Conservation (phyloP, 2,329 filamentous ascomycete species). For the Monosporascus sp. region DNA sequence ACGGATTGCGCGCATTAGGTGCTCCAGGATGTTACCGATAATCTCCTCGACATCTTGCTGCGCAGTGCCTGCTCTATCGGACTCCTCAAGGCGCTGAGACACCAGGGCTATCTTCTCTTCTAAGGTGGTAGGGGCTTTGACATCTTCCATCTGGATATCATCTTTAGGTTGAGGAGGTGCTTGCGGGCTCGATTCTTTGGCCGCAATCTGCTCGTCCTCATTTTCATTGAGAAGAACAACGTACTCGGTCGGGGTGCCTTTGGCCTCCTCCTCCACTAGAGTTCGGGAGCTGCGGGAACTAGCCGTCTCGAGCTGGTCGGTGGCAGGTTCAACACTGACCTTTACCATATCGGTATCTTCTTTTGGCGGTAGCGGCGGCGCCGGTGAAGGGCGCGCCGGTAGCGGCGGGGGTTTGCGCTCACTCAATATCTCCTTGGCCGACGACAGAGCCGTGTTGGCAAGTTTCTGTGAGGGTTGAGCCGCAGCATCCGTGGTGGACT, state of each 20-base stretch:
- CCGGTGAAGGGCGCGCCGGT: slow-evolving; percentile 42
- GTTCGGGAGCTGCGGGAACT: slow-evolving; percentile 49
- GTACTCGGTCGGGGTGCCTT: slow-evolving; percentile 31
- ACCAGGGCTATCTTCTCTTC: slow-evolving; percentile 38
- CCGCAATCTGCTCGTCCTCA: slow-evolving; percentile 2
- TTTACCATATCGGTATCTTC: slow-evolving; percentile 32
- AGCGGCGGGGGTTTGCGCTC: slow-evolving; percentile 39
- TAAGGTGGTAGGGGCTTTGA: slow-evolving; percentile 28
- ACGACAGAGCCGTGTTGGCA: slow-evolving; percentile 71
- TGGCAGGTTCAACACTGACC: slow-evolving; percentile 25
- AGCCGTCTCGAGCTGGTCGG: slow-evolving; percentile 33
- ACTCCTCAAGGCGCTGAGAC: slow-evolving; percentile 38
- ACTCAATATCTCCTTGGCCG: slow-evolving; percentile 33
- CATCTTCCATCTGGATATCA: slow-evolving; percentile 22
- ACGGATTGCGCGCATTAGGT: slow-evolving; percentile 82
- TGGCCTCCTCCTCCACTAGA: slow-evolving; percentile 40
- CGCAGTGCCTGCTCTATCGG: slow-evolving; percentile 48
- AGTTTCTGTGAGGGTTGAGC: slow-evolving; percentile 71
- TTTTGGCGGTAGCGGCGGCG: slow-evolving; percentile 24
- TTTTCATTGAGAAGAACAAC: slow-evolving; percentile 26
- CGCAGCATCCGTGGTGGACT: slow-evolving; percentile 53
- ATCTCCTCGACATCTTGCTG: slow-evolving; percentile 97
- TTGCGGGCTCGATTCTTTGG: not conserved
- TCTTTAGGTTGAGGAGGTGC: slow-evolving; percentile 10
- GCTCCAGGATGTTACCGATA: slow-evolving; percentile 85